Evolutionary conservation across 371 early-diverging fungal genomes (phyloP), one percentile per base, ranked within the genome.

Genomic region (Globomyces sp.): DNA sequence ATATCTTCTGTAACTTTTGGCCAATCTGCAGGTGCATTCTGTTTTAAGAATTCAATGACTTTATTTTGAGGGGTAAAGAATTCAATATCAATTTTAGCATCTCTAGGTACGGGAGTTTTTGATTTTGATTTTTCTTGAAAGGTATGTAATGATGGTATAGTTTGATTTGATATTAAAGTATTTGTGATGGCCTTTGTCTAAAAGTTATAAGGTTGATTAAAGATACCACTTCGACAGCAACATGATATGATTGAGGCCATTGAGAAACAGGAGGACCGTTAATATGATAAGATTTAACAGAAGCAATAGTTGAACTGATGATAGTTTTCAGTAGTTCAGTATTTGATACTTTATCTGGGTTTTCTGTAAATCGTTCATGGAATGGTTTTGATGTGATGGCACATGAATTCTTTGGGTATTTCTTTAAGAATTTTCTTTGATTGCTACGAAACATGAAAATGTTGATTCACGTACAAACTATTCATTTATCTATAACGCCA

Each of bases 281-380:
- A 6, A 47, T 11, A 47, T 6, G 8, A 47, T 47, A 47, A 6
- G 47, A 8, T 11, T 8, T 8, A 8, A 11, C 8, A 47, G 47
- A 47, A 8, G 47, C 8, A 47, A 47, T 24, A 24, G 24, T 24
- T 24, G 24, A 24, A 24, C 24, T 24, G 24, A 24, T 24, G 24
- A 24, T 24, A 24, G 24, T 24, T 24, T 24, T 24, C 24, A 24
- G 24, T 24, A 24, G 24, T 24, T 24, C 24, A 24, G 24, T 24
- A 24, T 24, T 24, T 24, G 24, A 24, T 24, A 24, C 24, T 24
- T 24, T 24, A 24, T 24, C 24, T 24, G 24, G 24, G 24, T 24
- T 24, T 24, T 55, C 55, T 39, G 36, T 40, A 55, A 55, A 55
- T 5, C 55, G 55, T 39, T 55, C 55, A 39, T 55, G 55, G n/a